Percentiles rank a stretch among this genome's conserved stretches.
Conservation (phyloP, 768 basidiomycete genomes). For the Daedaleopsis sinensis region DNA sequence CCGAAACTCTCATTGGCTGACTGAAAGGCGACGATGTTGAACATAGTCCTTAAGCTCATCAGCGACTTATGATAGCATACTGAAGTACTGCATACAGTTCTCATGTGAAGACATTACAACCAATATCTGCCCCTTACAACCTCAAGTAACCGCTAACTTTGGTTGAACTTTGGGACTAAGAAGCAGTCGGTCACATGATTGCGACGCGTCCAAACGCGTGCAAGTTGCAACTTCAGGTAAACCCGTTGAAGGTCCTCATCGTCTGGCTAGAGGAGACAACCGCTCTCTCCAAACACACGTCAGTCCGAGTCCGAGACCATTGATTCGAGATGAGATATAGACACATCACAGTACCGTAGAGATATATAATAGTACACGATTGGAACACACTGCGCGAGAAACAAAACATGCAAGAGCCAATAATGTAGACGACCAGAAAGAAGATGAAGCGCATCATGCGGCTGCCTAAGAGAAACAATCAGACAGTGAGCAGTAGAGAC, state of each 20-base stretch:
- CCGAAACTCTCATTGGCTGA: not conserved
- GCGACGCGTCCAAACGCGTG: conserved; percentile 14
- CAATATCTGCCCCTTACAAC: too few species aligned
- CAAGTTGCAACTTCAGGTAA: too few species aligned
- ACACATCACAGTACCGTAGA: conserved; percentile 17
- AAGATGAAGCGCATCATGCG: conserved; percentile 6
- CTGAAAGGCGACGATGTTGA: not conserved
- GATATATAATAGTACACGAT: conserved; percentile 20
- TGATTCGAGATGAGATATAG: conserved; percentile 12
- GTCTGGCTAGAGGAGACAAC: too few species aligned
- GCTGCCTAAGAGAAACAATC: conserved; percentile 1
- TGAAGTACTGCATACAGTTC: too few species aligned
- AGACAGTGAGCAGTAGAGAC: not conserved
- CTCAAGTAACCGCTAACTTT: too few species aligned
- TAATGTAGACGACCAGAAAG: conserved; percentile 12
- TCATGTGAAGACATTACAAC: too few species aligned
- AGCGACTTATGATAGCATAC: too few species aligned
- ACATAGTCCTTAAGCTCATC: too few species aligned
- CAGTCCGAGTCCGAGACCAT: conserved; percentile 1
- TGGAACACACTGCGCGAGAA: conserved; percentile 13
- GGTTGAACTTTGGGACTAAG: too few species aligned
- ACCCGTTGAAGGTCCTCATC: too few species aligned
- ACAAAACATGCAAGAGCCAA: conserved; percentile 11
- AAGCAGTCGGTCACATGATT: conserved; percentile 16
- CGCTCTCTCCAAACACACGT: not conserved